A percentile compares a stretch with the other conserved stretches of the same genome.
Conservation (phyloP, 2,329 filamentous ascomycete genomes). For the Sclerotinia glacialis region DNA sequence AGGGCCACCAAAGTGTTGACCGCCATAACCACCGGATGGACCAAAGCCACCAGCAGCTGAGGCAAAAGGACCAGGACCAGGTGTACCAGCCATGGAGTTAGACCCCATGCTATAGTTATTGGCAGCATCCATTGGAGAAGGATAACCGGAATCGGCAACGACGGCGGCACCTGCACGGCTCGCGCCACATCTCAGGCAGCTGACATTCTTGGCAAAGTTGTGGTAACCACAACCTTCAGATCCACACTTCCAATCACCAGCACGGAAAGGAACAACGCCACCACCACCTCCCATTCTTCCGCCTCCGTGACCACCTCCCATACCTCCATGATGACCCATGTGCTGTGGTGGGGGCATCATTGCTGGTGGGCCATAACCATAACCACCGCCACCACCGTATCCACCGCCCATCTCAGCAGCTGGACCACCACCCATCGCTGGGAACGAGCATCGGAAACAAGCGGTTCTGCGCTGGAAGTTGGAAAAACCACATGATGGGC, state of each 20-base stretch:
- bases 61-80: slow-evolving; percentile 73
- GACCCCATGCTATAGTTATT: slow-evolving; percentile 83
- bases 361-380: slow-evolving; percentile 69
- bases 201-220: slow-evolving; percentile 99
- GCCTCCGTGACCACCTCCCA: slow-evolving; percentile 53
- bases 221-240: slow-evolving; percentile 97
- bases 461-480: slow-evolving; percentile 99
- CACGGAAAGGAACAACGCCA: slow-evolving; percentile 91
- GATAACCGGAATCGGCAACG: slow-evolving; percentile 89
- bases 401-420: slow-evolving; percentile 66
- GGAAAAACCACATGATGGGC: slow-evolving; percentile 96
- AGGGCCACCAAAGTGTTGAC: slow-evolving; percentile 81
- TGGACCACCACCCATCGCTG: slow-evolving; percentile 79
- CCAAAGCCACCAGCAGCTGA: slow-evolving; percentile 67
- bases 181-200: slow-evolving; percentile 92
- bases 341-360: slow-evolving; percentile 80
- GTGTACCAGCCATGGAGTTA: slow-evolving; percentile 80
- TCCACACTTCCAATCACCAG: slow-evolving; percentile 98
- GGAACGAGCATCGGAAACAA: slow-evolving; percentile 98
- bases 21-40: slow-evolving; percentile 59
- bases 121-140: slow-evolving; percentile 82
- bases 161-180: slow-evolving; percentile 91
- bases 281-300: slow-evolving; percentile 78
- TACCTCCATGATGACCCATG: slow-evolving; percentile 58
- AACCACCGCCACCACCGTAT: slow-evolving; percentile 48